Percentiles rank a stretch among this genome's conserved stretches.
Evolutionary conservation across 768 basidiomycete genomes (phyloP).

Genomic region (Boletus rubescentipes): DNA sequence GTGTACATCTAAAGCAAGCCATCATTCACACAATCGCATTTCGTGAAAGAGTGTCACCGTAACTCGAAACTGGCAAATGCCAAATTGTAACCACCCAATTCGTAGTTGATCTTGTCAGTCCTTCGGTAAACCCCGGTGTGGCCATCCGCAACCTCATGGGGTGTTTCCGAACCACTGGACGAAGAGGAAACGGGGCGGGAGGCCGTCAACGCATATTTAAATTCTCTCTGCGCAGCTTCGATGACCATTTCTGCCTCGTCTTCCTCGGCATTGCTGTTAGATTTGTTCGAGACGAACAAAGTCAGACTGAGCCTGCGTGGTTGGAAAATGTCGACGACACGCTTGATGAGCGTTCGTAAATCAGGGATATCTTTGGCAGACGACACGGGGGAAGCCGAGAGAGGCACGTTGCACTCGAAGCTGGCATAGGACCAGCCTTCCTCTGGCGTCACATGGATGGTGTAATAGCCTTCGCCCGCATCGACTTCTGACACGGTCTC

Average conservation of each 20-base stretch:
- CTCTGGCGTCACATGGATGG: slow-evolving; percentile 98
- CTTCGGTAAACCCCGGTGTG: slow-evolving; percentile 56
- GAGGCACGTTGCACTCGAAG: slow-evolving; percentile 97
- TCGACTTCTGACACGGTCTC: slow-evolving; percentile 22
- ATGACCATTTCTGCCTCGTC: slow-evolving; percentile 54
- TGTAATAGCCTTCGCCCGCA: slow-evolving; percentile 88
- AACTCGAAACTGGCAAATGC: slow-evolving; percentile 87
- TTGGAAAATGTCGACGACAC: slow-evolving; percentile 91
- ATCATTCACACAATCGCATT: slow-evolving; percentile 17
- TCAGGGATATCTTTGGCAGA: slow-evolving; percentile 57
- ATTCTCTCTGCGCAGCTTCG: slow-evolving; percentile 73
- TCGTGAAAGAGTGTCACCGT: slow-evolving; percentile 28
- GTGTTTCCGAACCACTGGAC: slow-evolving; percentile 19
- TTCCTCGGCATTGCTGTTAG: slow-evolving; percentile 41
- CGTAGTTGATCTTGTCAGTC: slow-evolving; percentile 98
- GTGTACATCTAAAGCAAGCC: slow-evolving; percentile 23
- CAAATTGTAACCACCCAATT: slow-evolving; percentile 89
- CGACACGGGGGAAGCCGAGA: slow-evolving; percentile 35
- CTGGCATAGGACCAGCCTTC: slow-evolving; percentile 98
- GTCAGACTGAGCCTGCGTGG: slow-evolving; percentile 85
- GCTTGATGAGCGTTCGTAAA: slow-evolving; percentile 76
- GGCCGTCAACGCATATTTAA: slow-evolving; percentile 59
- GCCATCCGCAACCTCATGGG: slow-evolving; percentile 16
- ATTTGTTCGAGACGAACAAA: slow-evolving; percentile 79
- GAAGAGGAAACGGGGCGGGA: slow-evolving; percentile 24